Conservation (phyloP, 192 early-diverging fungal species). For the Irineochytrium annulatum region DNA sequence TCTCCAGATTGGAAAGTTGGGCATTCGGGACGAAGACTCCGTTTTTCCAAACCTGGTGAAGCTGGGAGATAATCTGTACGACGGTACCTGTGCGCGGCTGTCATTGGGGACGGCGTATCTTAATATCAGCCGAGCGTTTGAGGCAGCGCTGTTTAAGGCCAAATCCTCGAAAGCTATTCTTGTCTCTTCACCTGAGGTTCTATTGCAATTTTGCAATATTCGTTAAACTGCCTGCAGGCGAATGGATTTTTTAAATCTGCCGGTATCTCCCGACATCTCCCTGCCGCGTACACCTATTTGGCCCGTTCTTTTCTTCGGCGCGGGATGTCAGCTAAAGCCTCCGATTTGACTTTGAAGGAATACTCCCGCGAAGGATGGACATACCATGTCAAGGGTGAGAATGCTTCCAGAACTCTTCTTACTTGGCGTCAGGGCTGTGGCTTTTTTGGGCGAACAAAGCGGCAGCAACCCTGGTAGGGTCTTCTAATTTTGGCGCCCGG, state of each 20-base stretch:
- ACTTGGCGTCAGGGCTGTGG: conserved; percentile 63
- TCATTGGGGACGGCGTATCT: conserved; percentile 89
- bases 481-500: conserved; percentile 89
- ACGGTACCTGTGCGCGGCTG: background rate
- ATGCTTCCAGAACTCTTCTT: background rate
- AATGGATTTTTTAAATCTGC: conserved; percentile 88
- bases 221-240: conserved; percentile 45
- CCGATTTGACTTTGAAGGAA: conserved; percentile 57
- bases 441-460: conserved; percentile 45
- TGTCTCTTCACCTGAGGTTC: conserved; percentile 82
- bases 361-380: conserved; percentile 84
- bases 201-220: background rate
- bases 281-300: conserved; percentile 85
- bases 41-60: conserved; percentile 64
- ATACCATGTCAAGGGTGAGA: conserved; percentile 89
- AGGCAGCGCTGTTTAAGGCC: conserved; percentile 47
- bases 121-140: conserved; percentile 76
- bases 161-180: conserved; percentile 60
- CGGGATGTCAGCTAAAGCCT: conserved; percentile 27
- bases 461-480: conserved; percentile 79
- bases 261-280: conserved; percentile 83
- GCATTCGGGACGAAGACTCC: conserved; percentile 73
- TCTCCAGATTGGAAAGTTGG: conserved; percentile 82
- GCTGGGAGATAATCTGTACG: conserved; percentile 49
- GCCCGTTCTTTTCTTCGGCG: conserved; percentile 61